Conservation (phyloP, 768 basidiomycete genomes). For the Podaxis carcinomalis region DNA sequence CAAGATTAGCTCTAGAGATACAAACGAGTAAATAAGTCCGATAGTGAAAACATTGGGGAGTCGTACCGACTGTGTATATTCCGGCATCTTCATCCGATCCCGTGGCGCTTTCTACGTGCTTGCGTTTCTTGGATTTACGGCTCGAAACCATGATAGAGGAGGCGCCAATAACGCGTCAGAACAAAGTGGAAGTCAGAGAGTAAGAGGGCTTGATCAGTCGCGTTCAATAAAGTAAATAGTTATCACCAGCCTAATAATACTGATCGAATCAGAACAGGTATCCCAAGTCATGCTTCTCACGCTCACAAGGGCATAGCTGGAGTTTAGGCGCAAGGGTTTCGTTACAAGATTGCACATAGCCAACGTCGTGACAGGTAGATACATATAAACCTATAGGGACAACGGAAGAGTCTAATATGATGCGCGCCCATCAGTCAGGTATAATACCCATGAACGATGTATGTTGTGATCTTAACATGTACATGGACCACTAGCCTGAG, state of each 20-base stretch:
- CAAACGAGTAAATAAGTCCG: slow-evolving; percentile 4
- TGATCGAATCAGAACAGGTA: no score
- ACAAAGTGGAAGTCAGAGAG: neutral
- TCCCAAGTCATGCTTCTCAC: neutral
- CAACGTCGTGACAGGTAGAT: neutral
- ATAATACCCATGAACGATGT: neutral
- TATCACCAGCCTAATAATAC: no score
- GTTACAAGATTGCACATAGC: neutral
- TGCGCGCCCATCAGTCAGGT: neutral
- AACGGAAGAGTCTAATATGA: neutral
- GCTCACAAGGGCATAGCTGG: neutral
- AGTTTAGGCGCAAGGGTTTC: neutral
- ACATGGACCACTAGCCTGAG: neutral
- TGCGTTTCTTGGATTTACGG: slow-evolving; percentile 14
- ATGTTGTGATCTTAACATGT: neutral
- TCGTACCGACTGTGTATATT: slow-evolving; percentile 3
- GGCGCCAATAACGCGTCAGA: neutral
- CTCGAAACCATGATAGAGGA: slow-evolving; percentile 6
- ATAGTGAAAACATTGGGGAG: neutral
- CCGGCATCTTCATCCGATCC: slow-evolving; percentile 6
- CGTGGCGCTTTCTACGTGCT: neutral
- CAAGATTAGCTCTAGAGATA: slow-evolving; percentile 51
- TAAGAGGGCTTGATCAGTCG: neutral
- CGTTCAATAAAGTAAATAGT: no score
- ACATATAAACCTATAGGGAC: neutral